These are phyloP conservation scores for Leishmania guyanensis DNA, from an alignment of 208 protist species.

Conservation along the genomic window DNA sequence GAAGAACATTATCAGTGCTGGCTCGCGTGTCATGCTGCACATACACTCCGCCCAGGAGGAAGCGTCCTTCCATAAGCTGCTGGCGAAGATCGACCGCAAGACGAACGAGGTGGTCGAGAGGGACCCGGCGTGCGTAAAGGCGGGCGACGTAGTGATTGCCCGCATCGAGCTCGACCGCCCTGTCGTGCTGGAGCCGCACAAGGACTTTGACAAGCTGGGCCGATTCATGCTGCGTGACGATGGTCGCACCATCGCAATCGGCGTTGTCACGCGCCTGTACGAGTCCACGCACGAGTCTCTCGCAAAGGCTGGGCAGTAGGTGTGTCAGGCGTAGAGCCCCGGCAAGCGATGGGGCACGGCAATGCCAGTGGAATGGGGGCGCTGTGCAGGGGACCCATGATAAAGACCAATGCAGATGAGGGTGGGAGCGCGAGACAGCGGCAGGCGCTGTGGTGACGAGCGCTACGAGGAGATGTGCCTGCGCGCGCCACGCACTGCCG, in stretches of 20 bases:
- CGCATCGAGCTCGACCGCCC: slow-evolving; percentile 88
- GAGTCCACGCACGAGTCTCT: slow-evolving; percentile 81
- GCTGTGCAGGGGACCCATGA: neutral
- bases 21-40: slow-evolving; percentile 95
- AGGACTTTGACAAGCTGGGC: slow-evolving; percentile 95
- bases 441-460: neutral
- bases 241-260: slow-evolving; percentile 92
- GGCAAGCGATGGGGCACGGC: neutral
- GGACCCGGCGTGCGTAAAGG: slow-evolving; percentile 93
- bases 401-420: neutral
- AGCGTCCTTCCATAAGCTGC: slow-evolving; percentile 87
- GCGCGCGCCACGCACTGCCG: neutral
- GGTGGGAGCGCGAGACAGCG: neutral
- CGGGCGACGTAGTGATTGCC: slow-evolving; percentile 91
- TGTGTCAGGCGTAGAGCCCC: neutral
- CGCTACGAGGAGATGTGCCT: neutral
- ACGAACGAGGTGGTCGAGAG: slow-evolving; percentile 91
- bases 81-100: slow-evolving; percentile 93
- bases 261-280: slow-evolving; percentile 87
- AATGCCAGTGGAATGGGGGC: neutral
- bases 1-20: slow-evolving; percentile 95
- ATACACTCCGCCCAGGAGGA: slow-evolving; percentile 95
- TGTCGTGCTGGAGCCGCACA: slow-evolving; percentile 93
- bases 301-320: slow-evolving; percentile 38
- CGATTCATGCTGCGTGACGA: slow-evolving; percentile 97